Evolutionary conservation across 495 filamentous ascomycete species (phyloP).

Genomic region (Hypoxylon trugodes): DNA sequence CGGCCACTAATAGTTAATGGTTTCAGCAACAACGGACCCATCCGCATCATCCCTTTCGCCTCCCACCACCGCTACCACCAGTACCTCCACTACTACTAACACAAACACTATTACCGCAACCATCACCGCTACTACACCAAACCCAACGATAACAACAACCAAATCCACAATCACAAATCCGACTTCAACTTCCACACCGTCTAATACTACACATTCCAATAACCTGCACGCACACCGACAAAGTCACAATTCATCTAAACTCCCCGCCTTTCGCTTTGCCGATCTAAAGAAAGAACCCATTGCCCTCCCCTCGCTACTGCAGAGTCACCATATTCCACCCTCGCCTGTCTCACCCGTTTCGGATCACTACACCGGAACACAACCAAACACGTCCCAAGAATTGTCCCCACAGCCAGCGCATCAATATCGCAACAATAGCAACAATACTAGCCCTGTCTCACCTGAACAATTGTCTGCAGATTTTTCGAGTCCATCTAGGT

Average conservation of each 20-base stretch:
- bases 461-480: constrained; percentile 25
- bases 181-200: constrained; percentile 24
- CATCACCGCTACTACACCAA: constrained; percentile 10
- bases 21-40: constrained; percentile 30
- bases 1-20: constrained; percentile 33
- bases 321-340: constrained; percentile 48
- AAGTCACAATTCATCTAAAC: constrained; percentile 59
- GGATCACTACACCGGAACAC: constrained; percentile 43
- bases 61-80: constrained; percentile 23
- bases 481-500: constrained; percentile 40
- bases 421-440: constrained; percentile 36
- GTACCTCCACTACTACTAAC: constrained; percentile 24
- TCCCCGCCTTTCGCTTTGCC: constrained; percentile 58
- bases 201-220: constrained; percentile 37
- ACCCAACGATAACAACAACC: constrained; percentile 11
- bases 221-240: constrained; percentile 58
- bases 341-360: constrained; percentile 50
- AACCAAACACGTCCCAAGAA: constrained; percentile 45
- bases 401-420: constrained; percentile 37
- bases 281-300: constrained; percentile 55
- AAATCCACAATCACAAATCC: constrained; percentile 25
- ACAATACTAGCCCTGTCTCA: constrained; percentile 41
- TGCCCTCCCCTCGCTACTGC: constrained; percentile 45
- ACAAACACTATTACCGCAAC: constrained; percentile 18
- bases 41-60: constrained; percentile 33